Percentiles rank a stretch among this genome's conserved stretches.
Conservation (phyloP, 331 rosid species). For the Acacia concinna region DNA sequence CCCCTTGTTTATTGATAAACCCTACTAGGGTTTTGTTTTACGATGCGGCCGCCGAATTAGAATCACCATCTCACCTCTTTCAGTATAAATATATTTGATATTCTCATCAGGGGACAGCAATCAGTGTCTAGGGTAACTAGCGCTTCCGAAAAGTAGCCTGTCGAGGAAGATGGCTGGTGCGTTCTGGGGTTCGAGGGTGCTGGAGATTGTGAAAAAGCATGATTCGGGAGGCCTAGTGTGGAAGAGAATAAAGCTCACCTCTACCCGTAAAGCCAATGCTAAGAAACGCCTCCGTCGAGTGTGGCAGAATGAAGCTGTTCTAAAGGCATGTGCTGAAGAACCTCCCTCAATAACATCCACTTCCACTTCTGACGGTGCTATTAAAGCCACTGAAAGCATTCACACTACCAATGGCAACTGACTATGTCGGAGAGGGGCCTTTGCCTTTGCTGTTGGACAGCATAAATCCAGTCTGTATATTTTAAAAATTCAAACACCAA, state of each 20-base stretch:
- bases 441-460: too few species aligned
- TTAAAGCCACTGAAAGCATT: conserved; percentile 26
- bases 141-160: not conserved
- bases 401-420: conserved; percentile 1
- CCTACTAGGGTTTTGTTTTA: not conserved
- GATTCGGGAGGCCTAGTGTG: conserved; percentile 88
- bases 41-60: not conserved
- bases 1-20: not conserved
- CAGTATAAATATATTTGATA: not conserved
- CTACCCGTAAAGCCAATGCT: conserved; percentile 94
- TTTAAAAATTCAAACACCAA: too few species aligned
- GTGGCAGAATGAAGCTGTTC: conserved; percentile 96
- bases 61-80: not conserved
- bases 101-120: too few species aligned
- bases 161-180: conserved; percentile 52
- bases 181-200: conserved; percentile 76
- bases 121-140: not conserved
- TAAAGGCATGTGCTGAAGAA: conserved; percentile 73
- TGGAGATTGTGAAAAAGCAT: conserved; percentile 97
- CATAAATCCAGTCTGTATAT: not conserved
- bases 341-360: conserved; percentile 55
- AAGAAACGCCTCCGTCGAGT: conserved; percentile 88
- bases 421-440: too few species aligned
- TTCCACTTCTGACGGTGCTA: conserved; percentile 34
- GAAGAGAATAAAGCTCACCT: conserved; percentile 92